Conservation (phyloP, 176 grass and related monocot genomes). For the Saccharum spontaneum region DNA sequence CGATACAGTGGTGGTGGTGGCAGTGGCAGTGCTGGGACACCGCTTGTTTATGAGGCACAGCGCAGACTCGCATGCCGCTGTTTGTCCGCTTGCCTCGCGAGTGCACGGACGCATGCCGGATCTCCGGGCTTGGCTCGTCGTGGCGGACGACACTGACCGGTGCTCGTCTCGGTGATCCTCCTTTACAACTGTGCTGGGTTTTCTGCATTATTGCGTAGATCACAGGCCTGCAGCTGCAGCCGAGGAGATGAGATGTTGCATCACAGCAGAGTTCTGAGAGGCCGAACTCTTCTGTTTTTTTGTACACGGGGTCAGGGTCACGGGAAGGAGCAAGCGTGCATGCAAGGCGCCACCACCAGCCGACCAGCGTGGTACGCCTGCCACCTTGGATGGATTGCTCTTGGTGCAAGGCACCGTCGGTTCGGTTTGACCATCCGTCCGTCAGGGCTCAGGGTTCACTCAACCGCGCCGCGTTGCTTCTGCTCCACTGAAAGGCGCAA, state of each 20-base stretch:
- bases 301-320: background rate
- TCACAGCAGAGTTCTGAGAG: background rate
- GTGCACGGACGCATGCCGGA: background rate
- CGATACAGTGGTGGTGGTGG: background rate
- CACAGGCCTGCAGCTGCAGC: background rate
- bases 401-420: background rate
- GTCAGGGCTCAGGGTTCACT: background rate
- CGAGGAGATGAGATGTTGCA: background rate
- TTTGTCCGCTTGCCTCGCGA: background rate
- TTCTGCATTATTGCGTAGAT: background rate
- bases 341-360: background rate
- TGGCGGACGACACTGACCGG: background rate
- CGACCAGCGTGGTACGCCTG: background rate
- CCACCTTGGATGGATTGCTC: background rate
- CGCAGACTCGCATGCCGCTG: background rate
- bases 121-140: background rate
- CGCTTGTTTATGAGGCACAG: background rate
- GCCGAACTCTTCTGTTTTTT: background rate
- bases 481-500: slow-evolving; percentile 22
- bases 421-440: background rate
- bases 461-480: background rate
- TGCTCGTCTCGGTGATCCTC: background rate
- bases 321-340: slow-evolving; percentile 12
- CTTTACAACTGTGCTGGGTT: background rate
- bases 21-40: background rate